Base-by-base conservation (phyloP, 306 rosid species). In the Fragaria vesca region DNA sequence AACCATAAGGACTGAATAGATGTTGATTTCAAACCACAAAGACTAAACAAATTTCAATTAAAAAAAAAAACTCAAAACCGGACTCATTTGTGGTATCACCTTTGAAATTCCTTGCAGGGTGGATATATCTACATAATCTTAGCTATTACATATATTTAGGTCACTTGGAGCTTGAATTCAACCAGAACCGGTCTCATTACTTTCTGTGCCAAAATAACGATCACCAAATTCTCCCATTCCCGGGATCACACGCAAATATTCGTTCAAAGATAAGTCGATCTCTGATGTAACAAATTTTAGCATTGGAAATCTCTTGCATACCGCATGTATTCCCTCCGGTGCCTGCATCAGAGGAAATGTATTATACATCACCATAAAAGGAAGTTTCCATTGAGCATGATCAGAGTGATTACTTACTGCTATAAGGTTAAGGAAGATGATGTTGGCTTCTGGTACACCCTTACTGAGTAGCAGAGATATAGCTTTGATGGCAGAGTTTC, bases 171-270 rank as follows among this genome's bases (percentile, higher is more conserved):
- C 40, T 60, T 24, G 78, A 16, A 21, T 67, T 62, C 3, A 24
- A 26, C 38, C 40, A 13, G 32, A 7, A 73, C 7, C 28, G 2
- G 76, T 18, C 0, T 40, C 75, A 69, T 20, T 28, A 54, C 61
- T 54, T 52, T 77, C 80, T 18, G 69, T 77, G 30, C 80, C 80
- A 57, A 77, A 77, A 34, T 77, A 77, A 26, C 75, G 74, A 63
- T 77, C 80, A 15, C 74, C 80, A 24, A 77, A 77, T 48, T 77
- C 81, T 26, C 75, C 81, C 81, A 77, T 69, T 47, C 81, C 81
- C 1, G 81, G 81, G 8, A 68, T 77, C 57, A 77, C 75, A 0
- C 54, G 46, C 15, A 77, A 69, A 20, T 77, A 52, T 0, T 69
- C 81, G 4, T 69, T 55, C 24, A 77, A 12, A 57, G 68, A 68